Percentiles rank a stretch among this genome's conserved stretches.
Evolutionary conservation across 108 stramenopile species (phyloP).

Genomic region (Nannochloropsis salina): DNA sequence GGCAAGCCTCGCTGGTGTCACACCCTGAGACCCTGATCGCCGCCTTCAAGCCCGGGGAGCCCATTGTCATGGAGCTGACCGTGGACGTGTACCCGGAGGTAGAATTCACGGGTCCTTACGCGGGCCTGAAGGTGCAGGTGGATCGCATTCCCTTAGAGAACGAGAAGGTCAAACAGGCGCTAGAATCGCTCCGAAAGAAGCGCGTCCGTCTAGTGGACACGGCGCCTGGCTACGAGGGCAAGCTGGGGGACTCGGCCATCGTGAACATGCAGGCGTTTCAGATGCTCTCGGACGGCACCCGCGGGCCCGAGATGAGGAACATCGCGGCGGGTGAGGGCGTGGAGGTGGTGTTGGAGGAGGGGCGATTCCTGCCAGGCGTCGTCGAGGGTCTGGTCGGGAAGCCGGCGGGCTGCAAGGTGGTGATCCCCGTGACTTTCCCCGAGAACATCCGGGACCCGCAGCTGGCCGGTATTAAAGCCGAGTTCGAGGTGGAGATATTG

Average conservation of each 20-base stretch:
- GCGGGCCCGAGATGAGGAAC: slow-evolving; percentile 27
- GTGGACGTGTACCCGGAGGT: slow-evolving; percentile 29
- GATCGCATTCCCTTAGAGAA: slow-evolving; percentile 31
- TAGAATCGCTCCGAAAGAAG: slow-evolving; percentile 30
- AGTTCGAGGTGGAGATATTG: slow-evolving; percentile 76
- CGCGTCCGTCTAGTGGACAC: slow-evolving; percentile 27
- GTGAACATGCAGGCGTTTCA: slow-evolving; percentile 35
- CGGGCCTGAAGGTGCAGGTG: slow-evolving; percentile 26
- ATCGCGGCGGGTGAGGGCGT: slow-evolving; percentile 37
- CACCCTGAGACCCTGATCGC: slow-evolving; percentile 22
- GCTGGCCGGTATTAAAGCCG: slow-evolving; percentile 67
- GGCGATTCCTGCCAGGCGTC: slow-evolving; percentile 35
- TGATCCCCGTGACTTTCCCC: slow-evolving; percentile 31
- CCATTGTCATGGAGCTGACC: slow-evolving; percentile 33
- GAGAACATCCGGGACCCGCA: slow-evolving; percentile 26
- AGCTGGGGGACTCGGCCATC: slow-evolving; percentile 38
- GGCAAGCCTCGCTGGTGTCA: slow-evolving; percentile 29
- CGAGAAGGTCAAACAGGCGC: slow-evolving; percentile 24
- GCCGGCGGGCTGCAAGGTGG: slow-evolving; percentile 25
- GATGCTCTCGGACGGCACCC: slow-evolving; percentile 28
- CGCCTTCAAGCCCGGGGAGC: slow-evolving; percentile 24
- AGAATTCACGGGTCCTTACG: slow-evolving; percentile 18
- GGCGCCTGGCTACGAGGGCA: slow-evolving; percentile 24
- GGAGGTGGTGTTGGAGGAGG: slow-evolving; percentile 37
- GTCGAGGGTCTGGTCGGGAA: slow-evolving; percentile 39